phyloP scores from a whole-genome alignment of 1,139 yeast genomes.

The Ogataea hybrid region DNA sequence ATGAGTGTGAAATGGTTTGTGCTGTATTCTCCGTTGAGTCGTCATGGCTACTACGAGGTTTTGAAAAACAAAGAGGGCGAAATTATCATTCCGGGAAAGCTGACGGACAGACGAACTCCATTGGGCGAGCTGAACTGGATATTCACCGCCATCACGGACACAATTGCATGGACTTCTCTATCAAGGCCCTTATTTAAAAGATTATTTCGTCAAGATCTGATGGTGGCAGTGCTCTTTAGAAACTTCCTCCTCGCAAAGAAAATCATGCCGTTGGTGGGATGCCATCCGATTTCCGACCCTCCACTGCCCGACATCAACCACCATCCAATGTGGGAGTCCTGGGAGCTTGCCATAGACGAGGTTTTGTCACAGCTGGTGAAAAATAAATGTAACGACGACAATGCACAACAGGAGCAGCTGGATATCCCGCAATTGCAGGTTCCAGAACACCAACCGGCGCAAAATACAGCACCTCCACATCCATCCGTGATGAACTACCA shows the following conservation, averaged over 20 bases:
- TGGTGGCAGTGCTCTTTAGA: conserved; percentile 94
- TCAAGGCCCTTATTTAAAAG: conserved; percentile 87
- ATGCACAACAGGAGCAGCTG: conserved; percentile 21
- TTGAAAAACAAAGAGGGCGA: no score
- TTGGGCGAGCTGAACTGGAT: conserved; percentile 97
- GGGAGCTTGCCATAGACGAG: conserved; percentile 97
- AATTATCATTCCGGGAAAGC: no score
- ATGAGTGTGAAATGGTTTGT: no score
- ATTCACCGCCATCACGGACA: conserved; percentile 96
- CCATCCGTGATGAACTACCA: no score
- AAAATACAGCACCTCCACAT: no score
- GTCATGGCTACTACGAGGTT: no score
- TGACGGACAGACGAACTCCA: conserved; percentile 89
- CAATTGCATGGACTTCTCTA: conserved; percentile 95
- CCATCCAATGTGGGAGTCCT: conserved; percentile 97
- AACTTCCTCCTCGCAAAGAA: conserved; percentile 89
- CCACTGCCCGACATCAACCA: conserved; percentile 80
- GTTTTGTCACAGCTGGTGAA: conserved; percentile 70
- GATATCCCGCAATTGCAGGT: conserved; percentile 29
- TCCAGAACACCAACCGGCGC: conserved; percentile 19
- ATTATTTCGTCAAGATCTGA: conserved; percentile 89
- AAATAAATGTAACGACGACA: conserved; percentile 28
- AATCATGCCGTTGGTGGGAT: conserved; percentile 90
- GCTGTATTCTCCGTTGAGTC: no score
- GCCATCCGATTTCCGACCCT: conserved; percentile 95